Evolutionary conservation across 83 land plant genomes (phyloP).

Genomic region (Diphasiastrum complanatum): DNA sequence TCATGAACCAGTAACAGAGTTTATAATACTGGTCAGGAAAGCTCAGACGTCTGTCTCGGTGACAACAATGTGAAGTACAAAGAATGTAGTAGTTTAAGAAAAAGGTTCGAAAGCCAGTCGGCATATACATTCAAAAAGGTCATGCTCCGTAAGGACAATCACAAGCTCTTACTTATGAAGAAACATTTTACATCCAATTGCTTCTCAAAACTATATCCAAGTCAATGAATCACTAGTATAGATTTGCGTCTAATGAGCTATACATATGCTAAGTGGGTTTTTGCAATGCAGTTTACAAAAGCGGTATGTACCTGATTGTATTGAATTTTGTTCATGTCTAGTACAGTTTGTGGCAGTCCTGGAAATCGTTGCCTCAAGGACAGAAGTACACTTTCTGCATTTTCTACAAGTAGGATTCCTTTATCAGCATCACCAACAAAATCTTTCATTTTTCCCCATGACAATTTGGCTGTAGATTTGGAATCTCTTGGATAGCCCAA

Average conservation of each 20-base stretch:
- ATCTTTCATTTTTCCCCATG: constrained; percentile 59
- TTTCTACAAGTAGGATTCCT: constrained; percentile 37
- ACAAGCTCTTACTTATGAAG: too few relatives aligned
- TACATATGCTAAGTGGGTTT: too few relatives aligned
- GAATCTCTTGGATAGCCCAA: not conserved
- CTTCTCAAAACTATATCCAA: too few relatives aligned
- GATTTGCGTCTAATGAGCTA: too few relatives aligned
- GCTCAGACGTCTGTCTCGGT: not conserved
- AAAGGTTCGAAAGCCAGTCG: not conserved
- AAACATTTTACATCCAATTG: too few relatives aligned
- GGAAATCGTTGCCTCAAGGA: constrained; percentile 55
- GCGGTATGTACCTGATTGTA: constrained; percentile 50
- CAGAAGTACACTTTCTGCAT: constrained; percentile 46
- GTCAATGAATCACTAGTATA: too few relatives aligned
- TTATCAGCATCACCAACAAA: constrained; percentile 45
- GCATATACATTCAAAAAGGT: not conserved
- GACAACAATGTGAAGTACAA: not conserved
- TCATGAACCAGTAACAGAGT: constrained; percentile 1
- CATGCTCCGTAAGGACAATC: too few relatives aligned
- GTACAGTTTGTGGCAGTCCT: constrained; percentile 53
- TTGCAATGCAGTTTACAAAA: too few relatives aligned
- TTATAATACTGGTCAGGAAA: too few relatives aligned
- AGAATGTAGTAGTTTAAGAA: not conserved
- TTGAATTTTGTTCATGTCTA: constrained; percentile 68
- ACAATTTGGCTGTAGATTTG: constrained; percentile 33